phyloP scores from a whole-genome alignment of 768 basidiomycete genomes.

The Leccinum subgranulosum region DNA sequence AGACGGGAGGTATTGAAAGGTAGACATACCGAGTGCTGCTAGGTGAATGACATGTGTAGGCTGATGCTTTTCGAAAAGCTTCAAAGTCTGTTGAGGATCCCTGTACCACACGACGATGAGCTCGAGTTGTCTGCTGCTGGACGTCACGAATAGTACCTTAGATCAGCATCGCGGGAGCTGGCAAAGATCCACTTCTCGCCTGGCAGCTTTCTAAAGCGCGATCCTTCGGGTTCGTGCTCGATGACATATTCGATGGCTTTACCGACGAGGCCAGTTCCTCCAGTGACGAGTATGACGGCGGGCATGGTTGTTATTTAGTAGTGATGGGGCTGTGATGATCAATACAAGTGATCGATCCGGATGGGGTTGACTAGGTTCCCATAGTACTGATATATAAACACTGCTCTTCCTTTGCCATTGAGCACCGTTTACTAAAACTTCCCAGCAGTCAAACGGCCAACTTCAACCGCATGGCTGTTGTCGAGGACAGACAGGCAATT shows the following conservation, averaged over 20 bases:
- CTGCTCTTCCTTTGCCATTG: neutral
- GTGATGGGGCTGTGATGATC: neutral
- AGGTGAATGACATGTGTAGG: slow-evolving; percentile 97
- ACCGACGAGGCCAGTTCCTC: slow-evolving; percentile 86
- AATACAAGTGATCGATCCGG: neutral
- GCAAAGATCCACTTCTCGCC: slow-evolving; percentile 89
- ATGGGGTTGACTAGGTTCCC: slow-evolving; percentile 11
- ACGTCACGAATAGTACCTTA: slow-evolving; percentile 52
- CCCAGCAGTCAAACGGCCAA: slow-evolving; percentile 1
- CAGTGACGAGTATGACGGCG: slow-evolving; percentile 73
- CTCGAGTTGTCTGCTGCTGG: neutral
- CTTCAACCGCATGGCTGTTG: slow-evolving; percentile 3
- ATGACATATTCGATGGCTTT: slow-evolving; percentile 76
- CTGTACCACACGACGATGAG: slow-evolving; percentile 38
- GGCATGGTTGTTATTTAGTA: slow-evolving; percentile 17
- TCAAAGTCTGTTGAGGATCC: slow-evolving; percentile 63
- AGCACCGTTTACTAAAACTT: neutral
- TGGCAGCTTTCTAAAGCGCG: slow-evolving; percentile 69
- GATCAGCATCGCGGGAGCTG: slow-evolving; percentile 75
- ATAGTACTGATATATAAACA: neutral
- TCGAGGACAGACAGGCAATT: slow-evolving; percentile 51
- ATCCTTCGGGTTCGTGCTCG: slow-evolving; percentile 73
- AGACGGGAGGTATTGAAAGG: neutral
- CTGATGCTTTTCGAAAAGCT: slow-evolving; percentile 85
- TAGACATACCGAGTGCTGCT: slow-evolving; percentile 77